Conservation (phyloP, 1,284 basidiomycete genomes). For the Chalciporus sp. region DNA sequence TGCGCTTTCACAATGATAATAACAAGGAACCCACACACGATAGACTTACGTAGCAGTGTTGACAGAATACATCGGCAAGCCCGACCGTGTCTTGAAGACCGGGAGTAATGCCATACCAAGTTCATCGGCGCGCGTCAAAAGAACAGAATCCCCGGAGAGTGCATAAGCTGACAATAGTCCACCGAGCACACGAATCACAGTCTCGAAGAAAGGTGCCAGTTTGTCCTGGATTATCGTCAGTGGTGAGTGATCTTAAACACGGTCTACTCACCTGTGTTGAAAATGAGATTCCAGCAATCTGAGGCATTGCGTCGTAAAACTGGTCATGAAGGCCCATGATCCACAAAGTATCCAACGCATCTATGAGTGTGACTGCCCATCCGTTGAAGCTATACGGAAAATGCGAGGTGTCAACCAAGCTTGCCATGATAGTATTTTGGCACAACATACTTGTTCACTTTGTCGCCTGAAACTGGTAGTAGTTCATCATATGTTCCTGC, state of each 20-base stretch:
- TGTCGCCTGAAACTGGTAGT: slow-evolving; percentile 42
- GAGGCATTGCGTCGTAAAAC: slow-evolving; percentile 63
- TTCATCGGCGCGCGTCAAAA: slow-evolving; percentile 54
- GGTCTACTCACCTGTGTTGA: slow-evolving; percentile 11
- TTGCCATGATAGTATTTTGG: slow-evolving; percentile 3
- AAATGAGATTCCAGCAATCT: slow-evolving; percentile 64
- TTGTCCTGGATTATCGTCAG: slow-evolving; percentile 21
- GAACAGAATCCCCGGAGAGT: slow-evolving; percentile 56
- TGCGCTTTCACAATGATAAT: neutral
- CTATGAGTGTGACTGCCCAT: slow-evolving; percentile 79
- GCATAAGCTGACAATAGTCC: slow-evolving; percentile 73
- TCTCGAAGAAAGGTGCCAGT: slow-evolving; percentile 69
- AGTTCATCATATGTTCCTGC: slow-evolving; percentile 66
- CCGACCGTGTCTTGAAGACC: slow-evolving; percentile 51
- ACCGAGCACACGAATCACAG: slow-evolving; percentile 75
- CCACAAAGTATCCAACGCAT: slow-evolving; percentile 77
- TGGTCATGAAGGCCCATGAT: slow-evolving; percentile 70
- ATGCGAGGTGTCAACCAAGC: neutral
- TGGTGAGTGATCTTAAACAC: slow-evolving; percentile 1
- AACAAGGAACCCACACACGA: neutral
- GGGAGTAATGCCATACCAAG: slow-evolving; percentile 52
- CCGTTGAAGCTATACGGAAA: slow-evolving; percentile 55
- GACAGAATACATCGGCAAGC: slow-evolving; percentile 52
- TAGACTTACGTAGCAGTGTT: slow-evolving; percentile 42
- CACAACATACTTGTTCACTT: slow-evolving; percentile 32